Evolutionary conservation across 345 rosid genomes (phyloP).

Genomic region (Rhodamnia argentea): DNA sequence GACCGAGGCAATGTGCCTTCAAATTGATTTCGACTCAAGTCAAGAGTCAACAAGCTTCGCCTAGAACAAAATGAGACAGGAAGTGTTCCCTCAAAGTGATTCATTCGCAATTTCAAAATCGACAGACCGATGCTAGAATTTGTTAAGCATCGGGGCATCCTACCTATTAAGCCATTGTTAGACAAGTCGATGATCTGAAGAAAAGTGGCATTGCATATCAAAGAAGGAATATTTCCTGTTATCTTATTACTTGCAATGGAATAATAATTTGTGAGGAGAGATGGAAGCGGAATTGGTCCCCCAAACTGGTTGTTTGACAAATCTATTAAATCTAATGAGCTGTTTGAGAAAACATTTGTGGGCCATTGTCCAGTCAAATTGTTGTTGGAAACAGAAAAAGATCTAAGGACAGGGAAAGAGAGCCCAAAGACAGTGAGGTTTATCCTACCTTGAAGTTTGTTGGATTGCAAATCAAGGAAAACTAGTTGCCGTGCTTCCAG

Average conservation of each 20-base stretch:
- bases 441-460: not conserved
- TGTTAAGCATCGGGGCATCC: not conserved
- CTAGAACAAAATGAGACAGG: not conserved
- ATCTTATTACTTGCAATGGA: not conserved
- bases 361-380: not conserved
- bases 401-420: not conserved
- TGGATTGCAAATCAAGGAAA: not conserved
- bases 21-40: not conserved
- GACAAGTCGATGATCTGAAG: not conserved
- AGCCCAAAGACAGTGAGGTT: not conserved
- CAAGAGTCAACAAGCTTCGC: not conserved
- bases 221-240: not conserved
- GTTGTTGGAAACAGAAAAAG: not conserved
- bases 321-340: not conserved
- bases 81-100: not conserved
- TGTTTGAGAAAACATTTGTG: not conserved
- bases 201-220: not conserved
- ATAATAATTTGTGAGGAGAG: rapidly evolving
- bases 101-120: not conserved
- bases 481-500: not conserved
- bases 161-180: not conserved
- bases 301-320: slow-evolving; percentile 1
- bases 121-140: too few relatives aligned
- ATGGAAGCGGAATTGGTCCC: not conserved
- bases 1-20: slow-evolving; percentile 2